Evolutionary conservation across 768 basidiomycete species (phyloP).

Genomic region (Psilocybe tampanensis): DNA sequence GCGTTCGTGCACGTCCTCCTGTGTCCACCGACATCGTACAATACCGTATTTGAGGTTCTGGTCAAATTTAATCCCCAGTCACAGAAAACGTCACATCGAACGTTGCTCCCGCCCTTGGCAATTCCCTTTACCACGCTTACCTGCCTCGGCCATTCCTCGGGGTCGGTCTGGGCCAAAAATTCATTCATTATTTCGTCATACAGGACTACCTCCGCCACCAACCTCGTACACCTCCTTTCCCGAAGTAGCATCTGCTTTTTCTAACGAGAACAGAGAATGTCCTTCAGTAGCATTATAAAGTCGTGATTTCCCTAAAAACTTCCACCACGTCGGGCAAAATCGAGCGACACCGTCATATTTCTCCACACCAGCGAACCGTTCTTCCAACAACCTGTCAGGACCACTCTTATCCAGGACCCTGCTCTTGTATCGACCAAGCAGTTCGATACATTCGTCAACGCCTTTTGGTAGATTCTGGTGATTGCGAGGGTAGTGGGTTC

Average conservation of each 20-base stretch:
- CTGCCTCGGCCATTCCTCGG: not conserved
- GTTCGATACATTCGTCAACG: not conserved
- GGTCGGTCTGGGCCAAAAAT: not conserved
- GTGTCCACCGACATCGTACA: constrained; percentile 26
- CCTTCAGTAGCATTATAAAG: too few species aligned
- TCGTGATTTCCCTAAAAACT: not conserved
- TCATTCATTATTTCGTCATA: not conserved
- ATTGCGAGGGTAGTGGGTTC: not conserved
- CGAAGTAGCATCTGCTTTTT: not conserved
- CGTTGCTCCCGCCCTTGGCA: constrained; percentile 8
- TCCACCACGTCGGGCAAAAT: constrained; percentile 1
- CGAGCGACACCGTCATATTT: not conserved
- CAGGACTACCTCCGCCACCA: not conserved
- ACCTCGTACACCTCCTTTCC: not conserved
- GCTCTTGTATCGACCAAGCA: not conserved
- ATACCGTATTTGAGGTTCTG: not conserved
- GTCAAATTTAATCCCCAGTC: constrained; percentile 6
- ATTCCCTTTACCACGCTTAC: constrained; percentile 10
- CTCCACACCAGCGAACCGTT: not conserved
- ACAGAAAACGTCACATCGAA: constrained; percentile 9
- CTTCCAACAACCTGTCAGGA: not conserved
- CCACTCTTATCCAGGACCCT: not conserved
- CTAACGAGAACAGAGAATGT: not conserved
- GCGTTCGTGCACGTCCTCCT: too few species aligned
- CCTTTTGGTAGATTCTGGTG: not conserved